Conservation (phyloP, 768 basidiomycete genomes). For the Phlegmacium glaucopus region DNA sequence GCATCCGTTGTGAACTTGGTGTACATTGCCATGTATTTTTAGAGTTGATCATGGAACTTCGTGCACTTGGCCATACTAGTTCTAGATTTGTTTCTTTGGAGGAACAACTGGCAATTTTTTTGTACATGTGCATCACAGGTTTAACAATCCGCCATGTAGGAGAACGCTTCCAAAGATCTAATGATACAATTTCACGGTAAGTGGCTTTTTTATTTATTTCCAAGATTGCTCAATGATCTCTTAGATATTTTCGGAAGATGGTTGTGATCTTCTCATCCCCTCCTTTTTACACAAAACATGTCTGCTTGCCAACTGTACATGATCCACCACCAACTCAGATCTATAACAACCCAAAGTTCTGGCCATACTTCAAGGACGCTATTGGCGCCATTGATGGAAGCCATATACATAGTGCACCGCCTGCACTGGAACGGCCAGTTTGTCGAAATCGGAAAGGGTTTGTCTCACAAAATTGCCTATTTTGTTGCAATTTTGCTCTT, state of each 20-base stretch:
- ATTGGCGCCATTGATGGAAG: conserved; percentile 31
- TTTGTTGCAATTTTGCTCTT: conserved; percentile 28
- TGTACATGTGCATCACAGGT: conserved; percentile 20
- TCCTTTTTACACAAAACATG: conserved; percentile 8
- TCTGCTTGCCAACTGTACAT: conserved; percentile 13
- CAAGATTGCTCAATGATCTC: not conserved
- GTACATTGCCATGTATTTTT: not conserved
- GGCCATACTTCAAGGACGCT: conserved; percentile 26
- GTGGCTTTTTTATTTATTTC: not conserved
- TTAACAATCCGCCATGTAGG: conserved; percentile 15
- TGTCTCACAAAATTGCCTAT: conserved; percentile 34
- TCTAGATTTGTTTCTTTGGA: conserved; percentile 2
- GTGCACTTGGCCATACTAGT: not conserved
- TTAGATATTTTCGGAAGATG: conserved; percentile 11
- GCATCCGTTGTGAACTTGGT: not conserved
- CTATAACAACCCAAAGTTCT: conserved; percentile 21
- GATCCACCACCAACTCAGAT: conserved; percentile 16
- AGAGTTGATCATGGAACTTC: not conserved
- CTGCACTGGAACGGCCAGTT: conserved; percentile 7
- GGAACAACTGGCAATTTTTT: conserved; percentile 23
- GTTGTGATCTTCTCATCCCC: conserved; percentile 15
- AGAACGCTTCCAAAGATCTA: conserved; percentile 24
- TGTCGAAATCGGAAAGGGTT: conserved; percentile 23
- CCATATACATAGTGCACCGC: conserved; percentile 17
- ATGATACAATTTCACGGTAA: conserved; percentile 25